Conservation (phyloP, 148 eudicot genomes). For the Euryodendron excelsum region DNA sequence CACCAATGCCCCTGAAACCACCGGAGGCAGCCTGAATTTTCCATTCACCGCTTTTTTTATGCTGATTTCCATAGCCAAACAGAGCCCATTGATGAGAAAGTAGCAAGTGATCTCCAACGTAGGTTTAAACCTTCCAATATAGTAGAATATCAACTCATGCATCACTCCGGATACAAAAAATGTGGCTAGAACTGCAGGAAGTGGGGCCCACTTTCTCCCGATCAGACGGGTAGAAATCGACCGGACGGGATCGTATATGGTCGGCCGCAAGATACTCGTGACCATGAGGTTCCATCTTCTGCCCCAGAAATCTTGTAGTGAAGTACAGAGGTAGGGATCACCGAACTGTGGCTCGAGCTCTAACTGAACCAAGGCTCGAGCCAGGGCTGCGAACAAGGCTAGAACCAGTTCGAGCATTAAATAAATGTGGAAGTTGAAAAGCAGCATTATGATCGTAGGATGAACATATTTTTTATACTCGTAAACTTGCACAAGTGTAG, state of each 20-base stretch:
- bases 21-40: constrained; percentile 17
- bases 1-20: constrained; percentile 29
- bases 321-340: constrained; percentile 15
- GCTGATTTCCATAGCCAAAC: constrained; percentile 18
- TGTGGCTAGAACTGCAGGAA: background rate
- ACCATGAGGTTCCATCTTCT: constrained; percentile 21
- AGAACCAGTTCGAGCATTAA: background rate
- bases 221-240: background rate
- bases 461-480: background rate
- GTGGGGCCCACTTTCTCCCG: background rate
- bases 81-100: constrained; percentile 16
- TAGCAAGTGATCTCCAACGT: constrained; percentile 18
- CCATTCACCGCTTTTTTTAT: constrained; percentile 21
- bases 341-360: constrained; percentile 16
- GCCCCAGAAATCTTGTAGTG: constrained; percentile 28
- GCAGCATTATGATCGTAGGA: background rate
- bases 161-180: constrained; percentile 24
- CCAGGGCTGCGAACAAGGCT: background rate
- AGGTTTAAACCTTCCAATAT: constrained; percentile 12
- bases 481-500: background rate
- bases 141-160: constrained; percentile 24
- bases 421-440: constrained; percentile 14
- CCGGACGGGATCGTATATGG: constrained; percentile 11
- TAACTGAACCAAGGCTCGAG: background rate
- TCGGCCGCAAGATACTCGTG: background rate